Conservation (phyloP, 2,329 filamentous ascomycete genomes). For the Diaporthe batatas region DNA sequence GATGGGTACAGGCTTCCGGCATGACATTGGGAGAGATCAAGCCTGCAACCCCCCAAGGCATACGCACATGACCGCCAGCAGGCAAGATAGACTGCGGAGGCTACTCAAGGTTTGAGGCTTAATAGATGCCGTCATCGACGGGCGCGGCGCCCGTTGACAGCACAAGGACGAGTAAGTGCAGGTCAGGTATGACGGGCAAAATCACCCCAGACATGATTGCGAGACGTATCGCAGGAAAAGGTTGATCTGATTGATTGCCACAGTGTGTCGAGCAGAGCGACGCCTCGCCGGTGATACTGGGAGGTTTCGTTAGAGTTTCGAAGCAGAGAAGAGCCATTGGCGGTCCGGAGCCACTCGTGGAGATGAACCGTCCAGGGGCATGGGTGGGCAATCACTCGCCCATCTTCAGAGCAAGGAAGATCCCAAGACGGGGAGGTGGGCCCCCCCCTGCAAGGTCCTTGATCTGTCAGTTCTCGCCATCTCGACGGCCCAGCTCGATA, state of each 20-base stretch:
- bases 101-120: constrained; percentile 28
- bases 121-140: constrained; percentile 27
- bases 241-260: constrained; percentile 22
- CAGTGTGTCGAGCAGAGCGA: constrained; percentile 26
- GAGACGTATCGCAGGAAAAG: constrained; percentile 15
- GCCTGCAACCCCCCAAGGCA: constrained; percentile 10
- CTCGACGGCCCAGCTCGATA: constrained; percentile 26
- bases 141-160: constrained; percentile 17
- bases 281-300: constrained; percentile 28
- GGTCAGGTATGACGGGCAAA: constrained; percentile 6
- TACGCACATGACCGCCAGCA: constrained; percentile 3
- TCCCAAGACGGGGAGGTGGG: constrained; percentile 15
- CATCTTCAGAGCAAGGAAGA: constrained; percentile 28
- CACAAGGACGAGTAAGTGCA: constrained; percentile 1
- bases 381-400: constrained; percentile 22
- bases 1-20: constrained; percentile 19
- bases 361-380: constrained; percentile 31
- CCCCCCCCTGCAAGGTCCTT: constrained; percentile 30
- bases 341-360: constrained; percentile 37
- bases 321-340: constrained; percentile 27
- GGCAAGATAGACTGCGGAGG: constrained; percentile 7
- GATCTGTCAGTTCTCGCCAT: constrained; percentile 38
- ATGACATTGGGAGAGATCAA: background rate
- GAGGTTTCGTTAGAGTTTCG: constrained; percentile 42
- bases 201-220: constrained; percentile 15